Percentiles rank a stretch among this genome's conserved stretches.
Conservation (phyloP, 2,329 filamentous ascomycete species). For the Alternaria viburni region DNA sequence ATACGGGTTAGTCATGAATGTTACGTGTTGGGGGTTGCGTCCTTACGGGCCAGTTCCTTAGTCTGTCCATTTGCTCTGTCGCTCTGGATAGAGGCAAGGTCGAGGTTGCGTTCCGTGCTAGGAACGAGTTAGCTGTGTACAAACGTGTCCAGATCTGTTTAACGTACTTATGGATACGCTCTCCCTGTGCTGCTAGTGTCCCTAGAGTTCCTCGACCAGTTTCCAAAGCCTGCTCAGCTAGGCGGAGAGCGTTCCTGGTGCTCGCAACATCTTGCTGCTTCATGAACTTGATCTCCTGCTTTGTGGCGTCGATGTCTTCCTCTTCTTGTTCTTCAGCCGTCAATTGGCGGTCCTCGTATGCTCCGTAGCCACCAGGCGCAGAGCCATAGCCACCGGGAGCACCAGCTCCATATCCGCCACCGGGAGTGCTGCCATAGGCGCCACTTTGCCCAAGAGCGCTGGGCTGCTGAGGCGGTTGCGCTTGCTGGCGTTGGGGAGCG, state of each 20-base stretch:
- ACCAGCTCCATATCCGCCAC: conserved; percentile 30
- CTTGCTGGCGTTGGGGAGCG: conserved; percentile 58
- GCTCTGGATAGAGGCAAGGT: conserved; percentile 78
- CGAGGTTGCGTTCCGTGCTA: conserved; percentile 73
- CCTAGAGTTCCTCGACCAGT: conserved; percentile 61
- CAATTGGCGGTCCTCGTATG: conserved; percentile 74
- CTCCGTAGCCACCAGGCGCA: conserved; percentile 49
- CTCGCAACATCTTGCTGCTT: conserved; percentile 75
- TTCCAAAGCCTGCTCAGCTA: conserved; percentile 72
- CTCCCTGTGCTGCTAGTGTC: conserved; percentile 42
- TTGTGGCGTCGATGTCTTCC: conserved; percentile 73
- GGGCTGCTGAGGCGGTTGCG: conserved; percentile 45
- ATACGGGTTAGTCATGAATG: neutral
- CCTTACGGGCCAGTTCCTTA: conserved; percentile 73
- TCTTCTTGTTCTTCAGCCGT: conserved; percentile 81
- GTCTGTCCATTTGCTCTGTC: conserved; percentile 80
- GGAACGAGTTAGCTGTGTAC: conserved; percentile 38
- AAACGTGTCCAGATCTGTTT: neutral
- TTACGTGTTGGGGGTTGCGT: no score
- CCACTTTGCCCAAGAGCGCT: conserved; percentile 25
- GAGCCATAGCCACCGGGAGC: conserved; percentile 29
- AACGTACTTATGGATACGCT: conserved; percentile 43
- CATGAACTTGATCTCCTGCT: conserved; percentile 75
- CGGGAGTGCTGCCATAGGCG: conserved; percentile 25
- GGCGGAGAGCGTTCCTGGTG: conserved; percentile 67